Conservation (phyloP, 495 filamentous ascomycete species). For the Lichina pygmaea region DNA sequence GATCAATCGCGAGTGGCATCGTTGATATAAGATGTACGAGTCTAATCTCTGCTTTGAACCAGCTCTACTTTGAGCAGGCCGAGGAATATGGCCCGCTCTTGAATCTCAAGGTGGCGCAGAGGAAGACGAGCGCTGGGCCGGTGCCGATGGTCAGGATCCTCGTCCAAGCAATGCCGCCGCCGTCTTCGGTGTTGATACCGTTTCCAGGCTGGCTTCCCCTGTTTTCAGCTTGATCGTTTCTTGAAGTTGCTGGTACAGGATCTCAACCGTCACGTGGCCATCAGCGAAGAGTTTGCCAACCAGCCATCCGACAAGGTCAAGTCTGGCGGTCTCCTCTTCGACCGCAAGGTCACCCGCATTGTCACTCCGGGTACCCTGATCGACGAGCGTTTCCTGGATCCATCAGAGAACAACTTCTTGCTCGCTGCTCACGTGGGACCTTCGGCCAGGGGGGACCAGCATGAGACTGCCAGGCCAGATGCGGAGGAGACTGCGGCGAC, state of each 20-base stretch:
- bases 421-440: conserved; percentile 25
- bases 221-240: conserved; percentile 72
- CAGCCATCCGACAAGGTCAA: conserved; percentile 35
- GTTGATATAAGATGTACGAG: too few relatives aligned
- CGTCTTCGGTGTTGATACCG: neutral
- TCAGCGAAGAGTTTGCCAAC: conserved; percentile 74
- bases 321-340: conserved; percentile 51
- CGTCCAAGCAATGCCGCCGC: conserved; percentile 1
- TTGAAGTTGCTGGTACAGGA: conserved; percentile 85
- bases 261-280: conserved; percentile 65
- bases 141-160: conserved; percentile 43
- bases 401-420: conserved; percentile 73
- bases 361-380: conserved; percentile 88
- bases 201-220: conserved; percentile 62
- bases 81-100: conserved; percentile 65
- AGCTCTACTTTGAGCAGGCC: conserved; percentile 82
- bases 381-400: conserved; percentile 91
- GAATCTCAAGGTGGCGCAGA: conserved; percentile 66
- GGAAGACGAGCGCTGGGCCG: conserved; percentile 42
- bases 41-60: neutral
- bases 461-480: neutral
- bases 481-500: neutral
- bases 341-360: conserved; percentile 59
- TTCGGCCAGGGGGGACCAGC: neutral
- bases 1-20: too few relatives aligned